Base-by-base conservation (phyloP, 371 early-diverging fungal genomes). In the Lichtheimia ramosa region DNA sequence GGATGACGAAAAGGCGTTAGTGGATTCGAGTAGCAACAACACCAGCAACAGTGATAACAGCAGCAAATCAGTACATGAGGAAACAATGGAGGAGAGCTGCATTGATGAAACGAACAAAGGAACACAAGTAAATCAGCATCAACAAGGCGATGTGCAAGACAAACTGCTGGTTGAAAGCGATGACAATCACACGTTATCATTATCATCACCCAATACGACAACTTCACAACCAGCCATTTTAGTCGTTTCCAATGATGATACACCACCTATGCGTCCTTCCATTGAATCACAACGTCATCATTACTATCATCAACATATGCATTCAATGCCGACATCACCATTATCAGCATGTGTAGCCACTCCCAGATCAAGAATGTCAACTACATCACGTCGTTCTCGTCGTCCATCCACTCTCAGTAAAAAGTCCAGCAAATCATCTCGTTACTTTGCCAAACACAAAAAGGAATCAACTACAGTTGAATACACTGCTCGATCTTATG, bases 401-500 rank as follows among this genome's bases (percentile, higher is more conserved):
- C 42, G 51, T 7, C 43, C 16, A n/a, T 50, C 49, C 12, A 34
- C 43, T 16, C 28, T n/a, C 1, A 23, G 41, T 43, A 43, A 39
- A 49, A 56, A 62, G 8, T 54, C 54, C 34, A 48, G 54, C 16
- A 53, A 52, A 42, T 62, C 62, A 41, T 24, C 56, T 43, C 34
- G 48, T 2, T 51, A 27, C 42, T 52, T 63, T 56, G 21, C 40
- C 53, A 63, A 51, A 57, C 54, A 27, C 46, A 46, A 18, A 42
- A n/a, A 42, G 14, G 27, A 55, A 7, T 34, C 50, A 3, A 2
- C 50, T 21, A 23, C 50, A 0, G 20, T 52, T 14, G 16, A 16
- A 20, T 25, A 13, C 16, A 43, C 39, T 43, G 18, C 48, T 39
- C 27, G 57, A 63, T 41, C 51, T 46, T 55, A 55, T 25, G 56